Evolutionary conservation across 805 yeast genomes (phyloP).

Genomic region (Wickerhamomyces sydowiorum): DNA sequence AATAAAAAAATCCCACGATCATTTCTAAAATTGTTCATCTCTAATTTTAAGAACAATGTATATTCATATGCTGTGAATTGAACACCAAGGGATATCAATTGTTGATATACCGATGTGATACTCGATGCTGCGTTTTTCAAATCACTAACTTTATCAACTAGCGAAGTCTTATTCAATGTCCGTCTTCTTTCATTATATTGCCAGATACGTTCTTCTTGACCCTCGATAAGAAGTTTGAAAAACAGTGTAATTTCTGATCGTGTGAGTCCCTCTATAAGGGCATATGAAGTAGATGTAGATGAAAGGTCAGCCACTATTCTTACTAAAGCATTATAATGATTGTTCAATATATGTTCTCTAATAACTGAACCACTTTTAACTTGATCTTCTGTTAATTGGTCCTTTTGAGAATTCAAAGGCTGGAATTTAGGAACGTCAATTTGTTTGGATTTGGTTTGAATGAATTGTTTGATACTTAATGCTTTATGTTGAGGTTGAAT

Average conservation of each 20-base stretch:
- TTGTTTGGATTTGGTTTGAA: background rate
- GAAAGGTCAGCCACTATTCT: background rate
- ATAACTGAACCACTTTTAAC: background rate
- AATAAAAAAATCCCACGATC: background rate
- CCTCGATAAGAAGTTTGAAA: background rate
- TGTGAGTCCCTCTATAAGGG: background rate
- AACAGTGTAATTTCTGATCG: conserved; percentile 5
- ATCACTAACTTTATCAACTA: background rate
- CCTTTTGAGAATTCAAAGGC: background rate
- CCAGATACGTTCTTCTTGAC: conserved; percentile 1
- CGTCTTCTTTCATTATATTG: background rate
- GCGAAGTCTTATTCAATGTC: background rate
- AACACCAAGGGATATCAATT: background rate
- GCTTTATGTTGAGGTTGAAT: background rate
- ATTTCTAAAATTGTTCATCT: background rate
- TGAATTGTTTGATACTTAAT: background rate
- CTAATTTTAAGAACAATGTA: background rate
- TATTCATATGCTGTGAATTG: background rate
- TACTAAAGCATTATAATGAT: no score
- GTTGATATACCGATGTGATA: background rate
- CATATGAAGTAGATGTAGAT: background rate
- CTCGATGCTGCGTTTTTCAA: background rate
- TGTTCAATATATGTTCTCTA: background rate
- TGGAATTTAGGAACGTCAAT: background rate
- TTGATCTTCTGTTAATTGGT: background rate